These are phyloP conservation scores for Xylaria acuta DNA, from an alignment of 495 filamentous ascomycete species.

Conservation along the genomic window DNA sequence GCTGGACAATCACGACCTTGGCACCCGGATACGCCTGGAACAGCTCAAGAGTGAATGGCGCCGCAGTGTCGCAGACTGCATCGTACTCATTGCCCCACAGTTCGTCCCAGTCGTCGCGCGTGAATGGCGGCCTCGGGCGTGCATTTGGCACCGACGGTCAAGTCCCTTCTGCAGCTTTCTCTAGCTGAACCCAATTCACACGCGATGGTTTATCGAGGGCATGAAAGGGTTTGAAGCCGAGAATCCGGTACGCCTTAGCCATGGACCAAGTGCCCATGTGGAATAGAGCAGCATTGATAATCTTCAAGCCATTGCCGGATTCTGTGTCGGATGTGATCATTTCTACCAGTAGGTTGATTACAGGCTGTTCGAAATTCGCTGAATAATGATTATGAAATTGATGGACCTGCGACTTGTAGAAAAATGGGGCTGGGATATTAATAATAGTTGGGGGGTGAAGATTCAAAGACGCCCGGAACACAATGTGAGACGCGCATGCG, in stretches of 20 bases:
- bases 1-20: constrained; percentile 66
- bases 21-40: constrained; percentile 70
- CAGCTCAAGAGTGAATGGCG: constrained; percentile 63
- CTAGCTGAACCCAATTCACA: constrained; percentile 24
- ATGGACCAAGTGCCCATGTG: constrained; percentile 34
- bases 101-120: constrained; percentile 47
- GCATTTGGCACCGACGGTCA: constrained; percentile 28
- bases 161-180: constrained; percentile 35
- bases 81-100: constrained; percentile 45
- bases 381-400: neutral
- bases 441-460: neutral
- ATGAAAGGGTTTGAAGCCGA: constrained; percentile 34
- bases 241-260: constrained; percentile 26
- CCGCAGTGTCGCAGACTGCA: constrained; percentile 24
- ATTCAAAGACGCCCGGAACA: neutral
- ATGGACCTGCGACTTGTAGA: neutral
- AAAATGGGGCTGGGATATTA: neutral
- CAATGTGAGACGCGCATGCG: neutral
- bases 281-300: constrained; percentile 14
- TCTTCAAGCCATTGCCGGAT: neutral
- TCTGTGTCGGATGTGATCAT: neutral
- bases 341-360: neutral
- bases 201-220: neutral
- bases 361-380: neutral
- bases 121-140: constrained; percentile 14